A percentile compares a stretch with the other conserved stretches of the same genome.
Evolutionary conservation across 1,284 basidiomycete genomes (phyloP).

Genomic region (Cryptococcus sp.): DNA sequence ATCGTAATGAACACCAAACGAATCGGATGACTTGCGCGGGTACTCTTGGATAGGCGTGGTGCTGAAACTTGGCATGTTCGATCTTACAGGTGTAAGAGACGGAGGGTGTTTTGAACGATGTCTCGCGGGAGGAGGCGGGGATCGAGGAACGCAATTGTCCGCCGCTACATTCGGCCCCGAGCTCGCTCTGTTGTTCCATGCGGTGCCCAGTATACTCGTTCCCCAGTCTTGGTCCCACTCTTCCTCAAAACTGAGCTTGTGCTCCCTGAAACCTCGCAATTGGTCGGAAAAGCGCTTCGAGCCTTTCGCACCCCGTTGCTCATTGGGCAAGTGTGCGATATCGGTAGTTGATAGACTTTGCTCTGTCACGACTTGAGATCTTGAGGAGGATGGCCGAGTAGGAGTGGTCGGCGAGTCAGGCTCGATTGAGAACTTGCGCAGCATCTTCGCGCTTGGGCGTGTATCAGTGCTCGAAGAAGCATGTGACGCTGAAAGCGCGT

Average conservation of each 20-base stretch:
- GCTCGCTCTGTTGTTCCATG: conserved; percentile 6
- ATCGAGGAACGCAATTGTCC: neutral
- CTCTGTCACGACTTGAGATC: neutral
- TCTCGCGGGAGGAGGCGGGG: conserved; percentile 6
- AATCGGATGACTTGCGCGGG: conserved; percentile 21
- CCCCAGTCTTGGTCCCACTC: conserved; percentile 39
- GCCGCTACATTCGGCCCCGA: neutral
- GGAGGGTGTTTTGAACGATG: neutral
- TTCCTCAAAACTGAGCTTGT: conserved; percentile 19
- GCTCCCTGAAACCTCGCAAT: conserved; percentile 35
- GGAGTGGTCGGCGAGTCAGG: neutral
- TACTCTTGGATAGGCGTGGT: conserved; percentile 19
- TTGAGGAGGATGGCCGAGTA: neutral
- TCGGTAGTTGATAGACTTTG: neutral
- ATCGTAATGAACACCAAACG: conserved; percentile 28
- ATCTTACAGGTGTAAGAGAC: neutral
- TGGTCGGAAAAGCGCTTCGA: conserved; percentile 40
- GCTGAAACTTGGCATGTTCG: neutral
- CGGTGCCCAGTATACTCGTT: conserved; percentile 27
- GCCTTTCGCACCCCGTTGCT: neutral
- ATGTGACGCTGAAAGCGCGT: neutral
- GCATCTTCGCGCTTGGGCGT: conserved; percentile 1
- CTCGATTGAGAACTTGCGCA: conserved; percentile 21
- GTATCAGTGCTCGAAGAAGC: conserved; percentile 1
- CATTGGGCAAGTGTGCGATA: neutral